Percentiles rank a stretch among this genome's conserved stretches.
These are phyloP conservation scores for Alternaria postmessia DNA, from an alignment of 2,329 filamentous ascomycete species.

Conservation along the genomic window DNA sequence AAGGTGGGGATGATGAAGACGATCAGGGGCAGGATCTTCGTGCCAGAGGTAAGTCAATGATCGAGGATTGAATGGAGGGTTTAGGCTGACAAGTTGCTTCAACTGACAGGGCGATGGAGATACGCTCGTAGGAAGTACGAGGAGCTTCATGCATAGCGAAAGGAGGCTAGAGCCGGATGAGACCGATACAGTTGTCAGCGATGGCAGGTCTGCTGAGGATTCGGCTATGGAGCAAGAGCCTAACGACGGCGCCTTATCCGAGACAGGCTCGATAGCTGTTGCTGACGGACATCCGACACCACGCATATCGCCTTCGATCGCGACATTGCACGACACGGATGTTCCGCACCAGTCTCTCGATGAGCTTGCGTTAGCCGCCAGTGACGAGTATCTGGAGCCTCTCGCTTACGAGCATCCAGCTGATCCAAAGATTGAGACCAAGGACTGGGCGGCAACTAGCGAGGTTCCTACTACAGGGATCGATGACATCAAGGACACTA, in stretches of 20 bases:
- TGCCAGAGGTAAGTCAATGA: neutral
- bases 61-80: neutral
- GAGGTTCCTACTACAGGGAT: neutral
- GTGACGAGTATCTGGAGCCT: neutral
- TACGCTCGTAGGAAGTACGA: neutral
- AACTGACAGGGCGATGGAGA: neutral
- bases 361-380: neutral
- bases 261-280: neutral
- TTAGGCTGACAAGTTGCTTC: neutral
- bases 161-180: neutral
- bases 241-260: neutral
- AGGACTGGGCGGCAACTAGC: neutral
- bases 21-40: neutral
- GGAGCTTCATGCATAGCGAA: neutral
- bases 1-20: neutral
- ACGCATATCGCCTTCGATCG: neutral
- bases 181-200: neutral
- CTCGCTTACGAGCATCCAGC: neutral
- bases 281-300: neutral
- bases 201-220: neutral
- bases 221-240: neutral
- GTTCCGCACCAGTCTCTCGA: neutral
- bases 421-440: neutral
- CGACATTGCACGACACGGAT: neutral
- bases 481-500: neutral